Base-by-base conservation (phyloP, 1,139 yeast species). In the Yamadazyma taylorii region DNA sequence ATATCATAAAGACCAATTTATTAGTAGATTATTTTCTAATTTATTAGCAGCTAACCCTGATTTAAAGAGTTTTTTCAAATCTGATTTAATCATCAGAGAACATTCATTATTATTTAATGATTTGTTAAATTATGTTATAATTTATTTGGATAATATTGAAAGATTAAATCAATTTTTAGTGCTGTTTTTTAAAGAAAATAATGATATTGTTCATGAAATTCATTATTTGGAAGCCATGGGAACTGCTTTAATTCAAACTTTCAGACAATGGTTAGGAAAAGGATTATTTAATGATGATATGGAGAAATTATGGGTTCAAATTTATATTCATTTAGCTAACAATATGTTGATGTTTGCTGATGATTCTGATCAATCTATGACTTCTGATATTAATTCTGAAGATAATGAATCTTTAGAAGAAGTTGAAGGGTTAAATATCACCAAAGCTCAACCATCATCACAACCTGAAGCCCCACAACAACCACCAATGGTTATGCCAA, bases 221-320 rank as follows among this genome's bases (percentile, higher is more conserved):
- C 50, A 55, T 16, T 69, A 70, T 49, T 60, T 70, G 46, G 76
- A 69, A 47, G 67, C 71, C 32, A 64, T 71, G 71, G 75, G 76
- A 9, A 48, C 59, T 28, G 61, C 69, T 10, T 55, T 71, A 32
- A 60, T 70, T 29, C 60, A 59, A 39, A 69, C 75, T 8, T 61
- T 69, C 45, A 64, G 63, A 39, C 64, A 64, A 48, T 53, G 63
- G 54, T 58, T 68, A 41, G 70, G 69, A 11, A 48, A 48, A 28
- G 63, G 58, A 14, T 48, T 54, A 28, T 68, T 67, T 40, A 47
- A 60, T 39, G 53, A 55, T 15, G 55, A 52, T n/a, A 52, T 65
- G 50, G 75, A 71, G 50, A 52, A 53, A 25, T 56, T 58, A 36
- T 70, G 75, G 75, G 62, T 69, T 19, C 64, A 66, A 47, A 55